A percentile compares a stretch with the other conserved stretches of the same genome.
phyloP scores from a whole-genome alignment of 139 green algal species.

The Chlamydomonas incerta region DNA sequence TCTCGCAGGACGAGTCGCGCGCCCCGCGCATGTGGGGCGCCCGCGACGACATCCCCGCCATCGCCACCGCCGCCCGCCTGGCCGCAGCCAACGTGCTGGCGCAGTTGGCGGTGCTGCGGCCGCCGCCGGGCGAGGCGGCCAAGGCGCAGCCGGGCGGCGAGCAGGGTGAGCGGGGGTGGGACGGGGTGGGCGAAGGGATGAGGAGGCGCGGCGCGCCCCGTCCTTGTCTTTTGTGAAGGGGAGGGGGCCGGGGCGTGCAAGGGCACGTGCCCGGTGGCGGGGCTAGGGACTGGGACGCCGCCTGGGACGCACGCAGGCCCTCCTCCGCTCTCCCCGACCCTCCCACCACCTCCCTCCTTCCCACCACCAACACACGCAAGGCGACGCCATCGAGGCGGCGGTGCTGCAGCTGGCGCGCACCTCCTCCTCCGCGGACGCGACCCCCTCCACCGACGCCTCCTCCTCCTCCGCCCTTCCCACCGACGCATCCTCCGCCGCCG shows the following conservation, averaged over 20 bases:
- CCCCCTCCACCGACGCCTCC: neutral
- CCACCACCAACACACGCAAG: neutral
- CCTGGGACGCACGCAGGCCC: too few species aligned
- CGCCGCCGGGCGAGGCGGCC: too few species aligned
- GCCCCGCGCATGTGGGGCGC: slow-evolving; percentile 83
- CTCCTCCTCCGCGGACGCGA: neutral
- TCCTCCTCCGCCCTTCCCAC: neutral
- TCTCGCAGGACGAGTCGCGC: slow-evolving; percentile 78
- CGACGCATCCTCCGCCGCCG: neutral
- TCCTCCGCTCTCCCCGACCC: too few species aligned
- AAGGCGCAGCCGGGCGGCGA: neutral
- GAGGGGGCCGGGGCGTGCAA: too few species aligned
- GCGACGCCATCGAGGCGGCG: slow-evolving; percentile 53
- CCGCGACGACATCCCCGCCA: slow-evolving; percentile 74
- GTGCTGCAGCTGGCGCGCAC: slow-evolving; percentile 53
- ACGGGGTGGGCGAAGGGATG: too few species aligned
- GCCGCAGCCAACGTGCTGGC: slow-evolving; percentile 79
- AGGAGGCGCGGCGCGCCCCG: too few species aligned
- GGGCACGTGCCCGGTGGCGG: too few species aligned
- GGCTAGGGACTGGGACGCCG: too few species aligned
- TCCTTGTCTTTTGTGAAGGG: too few species aligned
- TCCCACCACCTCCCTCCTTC: too few species aligned
- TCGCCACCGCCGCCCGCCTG: slow-evolving; percentile 68
- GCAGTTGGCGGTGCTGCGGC: slow-evolving; percentile 65
- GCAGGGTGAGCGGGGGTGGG: neutral